A percentile compares a stretch with the other conserved stretches of the same genome.
Evolutionary conservation across 1,284 basidiomycete species (phyloP).

Genomic region (Stygiomarasmius scandens): DNA sequence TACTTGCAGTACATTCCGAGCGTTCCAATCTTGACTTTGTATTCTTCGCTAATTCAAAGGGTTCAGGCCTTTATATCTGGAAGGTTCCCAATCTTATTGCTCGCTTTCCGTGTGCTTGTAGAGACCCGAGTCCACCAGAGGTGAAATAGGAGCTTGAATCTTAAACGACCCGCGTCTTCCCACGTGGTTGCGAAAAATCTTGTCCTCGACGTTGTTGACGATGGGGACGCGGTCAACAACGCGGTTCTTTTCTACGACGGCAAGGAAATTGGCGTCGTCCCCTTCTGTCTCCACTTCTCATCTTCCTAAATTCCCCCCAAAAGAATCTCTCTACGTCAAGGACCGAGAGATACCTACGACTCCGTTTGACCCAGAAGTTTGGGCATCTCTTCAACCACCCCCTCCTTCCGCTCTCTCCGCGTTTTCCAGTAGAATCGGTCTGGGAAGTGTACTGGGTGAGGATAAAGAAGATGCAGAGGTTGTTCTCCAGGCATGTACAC

Average conservation of each 20-base stretch:
- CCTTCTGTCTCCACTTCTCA: slow-evolving; percentile 54
- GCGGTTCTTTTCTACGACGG: slow-evolving; percentile 54
- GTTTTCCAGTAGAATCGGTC: slow-evolving; percentile 75
- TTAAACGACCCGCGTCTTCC: neutral
- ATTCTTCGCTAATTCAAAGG: too few relatives aligned
- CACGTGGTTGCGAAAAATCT: too few relatives aligned
- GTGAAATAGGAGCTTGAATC: too few relatives aligned
- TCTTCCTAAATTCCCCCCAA: slow-evolving; percentile 64
- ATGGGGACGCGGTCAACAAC: slow-evolving; percentile 57
- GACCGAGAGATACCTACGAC: slow-evolving; percentile 32
- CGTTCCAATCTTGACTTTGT: too few relatives aligned
- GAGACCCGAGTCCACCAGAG: too few relatives aligned
- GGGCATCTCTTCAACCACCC: slow-evolving; percentile 75
- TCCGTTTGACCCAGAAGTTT: slow-evolving; percentile 62
- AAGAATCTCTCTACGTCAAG: slow-evolving; percentile 49
- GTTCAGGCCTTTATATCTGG: too few relatives aligned
- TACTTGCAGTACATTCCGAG: too few relatives aligned
- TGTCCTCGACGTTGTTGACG: slow-evolving; percentile 6
- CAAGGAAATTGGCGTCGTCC: slow-evolving; percentile 48
- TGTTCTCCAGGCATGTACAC: slow-evolving; percentile 78
- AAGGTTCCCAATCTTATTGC: too few relatives aligned
- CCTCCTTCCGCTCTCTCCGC: slow-evolving; percentile 73
- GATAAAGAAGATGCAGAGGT: slow-evolving; percentile 40
- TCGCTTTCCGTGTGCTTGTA: too few relatives aligned
- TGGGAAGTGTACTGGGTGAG: slow-evolving; percentile 53